These are phyloP conservation scores for Aspergillus biplanus DNA, from an alignment of 495 filamentous ascomycete species.

Conservation along the genomic window DNA sequence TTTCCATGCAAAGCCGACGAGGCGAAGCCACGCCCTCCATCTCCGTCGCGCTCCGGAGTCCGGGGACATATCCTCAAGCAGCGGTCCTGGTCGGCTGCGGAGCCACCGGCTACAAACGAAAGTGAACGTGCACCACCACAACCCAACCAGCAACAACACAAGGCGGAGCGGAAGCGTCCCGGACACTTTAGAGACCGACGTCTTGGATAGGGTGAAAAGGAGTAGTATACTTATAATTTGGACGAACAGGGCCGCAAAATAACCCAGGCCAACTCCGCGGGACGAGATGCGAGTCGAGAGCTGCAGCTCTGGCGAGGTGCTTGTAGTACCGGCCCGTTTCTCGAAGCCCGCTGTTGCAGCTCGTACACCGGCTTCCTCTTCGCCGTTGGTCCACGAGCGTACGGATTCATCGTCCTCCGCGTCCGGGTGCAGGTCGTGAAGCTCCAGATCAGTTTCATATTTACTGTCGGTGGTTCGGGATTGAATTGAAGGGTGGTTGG, in stretches of 20 bases:
- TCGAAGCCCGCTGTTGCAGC: slow-evolving; percentile 3
- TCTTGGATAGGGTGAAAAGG: slow-evolving; percentile 65
- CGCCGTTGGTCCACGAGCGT: slow-evolving; percentile 44
- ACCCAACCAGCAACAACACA: slow-evolving; percentile 76
- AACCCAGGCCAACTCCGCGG: slow-evolving; percentile 79
- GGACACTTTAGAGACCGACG: slow-evolving; percentile 46
- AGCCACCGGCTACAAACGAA: slow-evolving; percentile 82
- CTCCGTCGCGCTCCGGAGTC: slow-evolving; percentile 20
- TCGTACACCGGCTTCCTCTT: slow-evolving; percentile 16
- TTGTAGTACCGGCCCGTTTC: slow-evolving; percentile 27
- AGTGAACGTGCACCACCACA: slow-evolving; percentile 90
- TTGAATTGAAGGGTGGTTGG: slow-evolving; percentile 46
- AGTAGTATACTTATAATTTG: slow-evolving; percentile 76
- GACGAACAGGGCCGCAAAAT: slow-evolving; percentile 73
- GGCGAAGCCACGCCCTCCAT: slow-evolving; percentile 46
- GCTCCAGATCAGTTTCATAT: slow-evolving; percentile 27
- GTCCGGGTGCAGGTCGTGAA: slow-evolving; percentile 28
- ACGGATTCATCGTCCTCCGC: slow-evolving; percentile 25
- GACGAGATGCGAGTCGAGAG: slow-evolving; percentile 81
- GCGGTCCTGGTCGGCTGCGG: slow-evolving; percentile 80
- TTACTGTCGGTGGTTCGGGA: neutral
- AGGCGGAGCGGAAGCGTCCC: slow-evolving; percentile 62
- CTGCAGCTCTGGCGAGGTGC: slow-evolving; percentile 63
- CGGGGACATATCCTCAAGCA: slow-evolving; percentile 45
- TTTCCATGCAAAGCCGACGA: slow-evolving; percentile 78